Conservation (phyloP, 192 early-diverging fungal genomes). For the Lobosporangium transversale region DNA sequence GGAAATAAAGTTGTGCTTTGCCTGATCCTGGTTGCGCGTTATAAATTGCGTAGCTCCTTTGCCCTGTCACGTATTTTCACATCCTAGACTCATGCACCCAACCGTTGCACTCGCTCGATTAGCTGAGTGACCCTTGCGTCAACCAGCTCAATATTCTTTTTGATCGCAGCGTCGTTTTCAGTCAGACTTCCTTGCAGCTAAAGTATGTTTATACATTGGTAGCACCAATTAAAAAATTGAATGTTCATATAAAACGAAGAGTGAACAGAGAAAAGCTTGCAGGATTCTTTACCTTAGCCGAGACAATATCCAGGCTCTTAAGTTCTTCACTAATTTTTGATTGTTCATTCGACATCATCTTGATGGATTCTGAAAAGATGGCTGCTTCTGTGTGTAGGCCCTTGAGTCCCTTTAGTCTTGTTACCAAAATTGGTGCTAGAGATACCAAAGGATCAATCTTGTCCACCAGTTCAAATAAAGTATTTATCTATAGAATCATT, state of each 20-base stretch:
- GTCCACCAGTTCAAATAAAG: constrained; percentile 75
- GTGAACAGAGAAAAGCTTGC: no score
- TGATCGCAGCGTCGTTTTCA: constrained; percentile 69
- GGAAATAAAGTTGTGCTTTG: background rate
- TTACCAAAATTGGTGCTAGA: constrained; percentile 80
- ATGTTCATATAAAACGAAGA: background rate
- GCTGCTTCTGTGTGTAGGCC: constrained; percentile 85
- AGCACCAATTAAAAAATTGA: constrained; percentile 61
- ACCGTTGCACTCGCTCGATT: constrained; percentile 62
- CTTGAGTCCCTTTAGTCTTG: constrained; percentile 81
- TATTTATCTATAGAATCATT: constrained; percentile 70
- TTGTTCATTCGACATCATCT: constrained; percentile 78
- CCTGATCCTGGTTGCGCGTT: no score
- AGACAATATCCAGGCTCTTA: constrained; percentile 68
- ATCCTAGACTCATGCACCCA: constrained; percentile 29
- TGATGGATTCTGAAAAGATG: constrained; percentile 78
- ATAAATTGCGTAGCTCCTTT: no score
- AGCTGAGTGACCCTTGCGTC: constrained; percentile 73
- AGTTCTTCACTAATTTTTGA: constrained; percentile 72
- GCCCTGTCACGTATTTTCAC: background rate
- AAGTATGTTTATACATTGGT: background rate
- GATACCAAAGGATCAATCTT: constrained; percentile 83
- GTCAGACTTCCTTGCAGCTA: constrained; percentile 64
- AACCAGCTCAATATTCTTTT: constrained; percentile 70
- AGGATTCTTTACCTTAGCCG: constrained; percentile 56